phyloP scores from a whole-genome alignment of 441 rosid species.

The Isatis lusitanica region DNA sequence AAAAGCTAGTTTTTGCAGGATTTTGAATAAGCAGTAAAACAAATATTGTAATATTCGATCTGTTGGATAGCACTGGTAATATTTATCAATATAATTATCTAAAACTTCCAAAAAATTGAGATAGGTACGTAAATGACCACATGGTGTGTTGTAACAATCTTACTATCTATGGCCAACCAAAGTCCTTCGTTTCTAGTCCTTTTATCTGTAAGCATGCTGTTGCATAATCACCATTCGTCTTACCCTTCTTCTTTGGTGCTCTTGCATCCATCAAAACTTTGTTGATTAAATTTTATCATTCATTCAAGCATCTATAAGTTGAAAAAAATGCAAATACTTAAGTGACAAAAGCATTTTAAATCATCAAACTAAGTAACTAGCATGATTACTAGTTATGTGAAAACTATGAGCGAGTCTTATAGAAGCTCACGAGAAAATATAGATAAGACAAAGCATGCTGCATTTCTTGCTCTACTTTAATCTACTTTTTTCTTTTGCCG shows the following conservation, averaged over 20 bases:
- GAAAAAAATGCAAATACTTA: neutral
- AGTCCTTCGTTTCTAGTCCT: constrained; percentile 19
- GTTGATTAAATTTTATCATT: neutral
- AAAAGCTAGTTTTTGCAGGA: neutral
- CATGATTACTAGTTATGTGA: neutral
- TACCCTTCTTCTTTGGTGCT: neutral
- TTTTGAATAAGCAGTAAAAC: neutral
- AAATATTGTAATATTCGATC: neutral
- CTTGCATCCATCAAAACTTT: neutral
- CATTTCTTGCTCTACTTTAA: neutral
- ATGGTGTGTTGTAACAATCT: constrained; percentile 30
- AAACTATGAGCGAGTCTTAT: neutral
- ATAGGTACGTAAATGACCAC: constrained; percentile 26
- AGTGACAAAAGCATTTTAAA: neutral
- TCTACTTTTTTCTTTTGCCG: neutral
- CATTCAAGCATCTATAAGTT: neutral
- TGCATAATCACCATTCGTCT: neutral
- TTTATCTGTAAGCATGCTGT: neutral
- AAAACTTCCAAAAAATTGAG: neutral
- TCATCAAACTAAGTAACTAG: neutral
- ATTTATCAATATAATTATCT: neutral
- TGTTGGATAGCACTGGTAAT: neutral
- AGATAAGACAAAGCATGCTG: constrained; percentile 20
- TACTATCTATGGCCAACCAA: constrained; percentile 26
- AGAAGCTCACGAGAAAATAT: neutral